Base-by-base conservation (phyloP, 768 basidiomycete species). In the Krasilnikovozyma curviuscula region DNA sequence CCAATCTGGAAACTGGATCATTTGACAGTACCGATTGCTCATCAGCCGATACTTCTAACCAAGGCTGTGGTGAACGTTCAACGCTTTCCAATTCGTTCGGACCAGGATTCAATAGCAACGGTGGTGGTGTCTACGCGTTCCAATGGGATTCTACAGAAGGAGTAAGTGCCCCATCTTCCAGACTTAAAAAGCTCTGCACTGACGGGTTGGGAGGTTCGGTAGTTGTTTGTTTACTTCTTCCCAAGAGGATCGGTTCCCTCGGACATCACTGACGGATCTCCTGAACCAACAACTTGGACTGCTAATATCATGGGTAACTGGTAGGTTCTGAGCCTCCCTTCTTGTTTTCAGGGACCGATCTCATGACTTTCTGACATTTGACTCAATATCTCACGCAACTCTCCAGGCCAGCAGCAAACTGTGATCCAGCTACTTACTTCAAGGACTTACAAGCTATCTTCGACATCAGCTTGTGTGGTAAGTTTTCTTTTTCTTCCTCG, bases 101-200 rank as follows among this genome's bases (percentile, higher is more conserved):
- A n/a, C 63, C 71, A n/a, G 75, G 69, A 12, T 95, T 89, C 69
- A 95, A 95, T 63, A 62, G 60, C n/a, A 77, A 72, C 55, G 75
- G 76, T 9, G 88, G 88, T 38, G 88, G 88, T 56, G 80, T 85
- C 43, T 91, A 85, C 66, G 81, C n/a, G n/a, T n/a, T n/a, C n/a
- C n/a, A n/a, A n/a, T n/a, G n/a, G n/a, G n/a, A n/a, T n/a, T n/a
- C n/a, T n/a, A n/a, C n/a, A n/a, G n/a, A n/a, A n/a, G n/a, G n/a
- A n/a, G n/a, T n/a, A n/a, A n/a, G n/a, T n/a, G n/a, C n/a, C n/a
- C n/a, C n/a, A n/a, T n/a, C n/a, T n/a, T n/a, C n/a, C n/a, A n/a
- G n/a, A n/a, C n/a, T n/a, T n/a, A n/a, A n/a, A n/a, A n/a, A n/a
- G n/a, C n/a, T n/a, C n/a, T n/a, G n/a, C n/a, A n/a, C n/a, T n/a